Evolutionary conservation across 2,329 filamentous ascomycete species (phyloP), one percentile per base, ranked within the genome.

Genomic region (Fonsecaea nubica): DNA sequence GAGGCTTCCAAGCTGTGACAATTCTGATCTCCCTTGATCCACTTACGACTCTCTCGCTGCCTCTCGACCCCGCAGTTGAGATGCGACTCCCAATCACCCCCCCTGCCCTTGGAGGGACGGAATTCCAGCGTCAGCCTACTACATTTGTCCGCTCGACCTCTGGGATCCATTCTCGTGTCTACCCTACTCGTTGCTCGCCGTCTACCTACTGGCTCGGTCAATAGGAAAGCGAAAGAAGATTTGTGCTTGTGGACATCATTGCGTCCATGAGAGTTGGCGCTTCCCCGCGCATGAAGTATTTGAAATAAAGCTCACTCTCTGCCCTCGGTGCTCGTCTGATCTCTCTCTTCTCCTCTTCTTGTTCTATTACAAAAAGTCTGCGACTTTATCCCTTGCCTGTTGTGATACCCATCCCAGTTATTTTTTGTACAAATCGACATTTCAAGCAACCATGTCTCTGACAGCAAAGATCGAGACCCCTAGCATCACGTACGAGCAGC

Each of bases 401-500:
- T 67, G 60, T 63, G 69, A 70, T 70, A 70, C 64, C 64, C 53
- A 32, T 60, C 54, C 38, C 9, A 65, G 21, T 42, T 52, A 50
- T 52, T 42, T 57, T 50, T 42, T 60, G 53, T 56, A 32, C 36
- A 57, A 53, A 50, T 33, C n/a, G 52, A 55, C 4, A 52, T 52
- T 60, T 50, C 56, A 42, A 55, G n/a, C 58, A 67, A 76, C 61
- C 69, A 80, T 80, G 79, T 74, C 78, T 70, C 75, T 80, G 64
- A 77, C 73, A 15, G 70, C 75, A 65, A 76, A 77, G 66, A 79
- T 80, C 71, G 73, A 76, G 70, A 79, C 78, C 57, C 77, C 78
- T 57, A 75, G 73, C 66, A 69, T 77, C 72, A 77, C 77, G 65
- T 80, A 80, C 62, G 79, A 80, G 67, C 79, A 80, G 73, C 79